Conservation (phyloP, 1,284 basidiomycete species). For the Ceraceosorus bombacis region DNA sequence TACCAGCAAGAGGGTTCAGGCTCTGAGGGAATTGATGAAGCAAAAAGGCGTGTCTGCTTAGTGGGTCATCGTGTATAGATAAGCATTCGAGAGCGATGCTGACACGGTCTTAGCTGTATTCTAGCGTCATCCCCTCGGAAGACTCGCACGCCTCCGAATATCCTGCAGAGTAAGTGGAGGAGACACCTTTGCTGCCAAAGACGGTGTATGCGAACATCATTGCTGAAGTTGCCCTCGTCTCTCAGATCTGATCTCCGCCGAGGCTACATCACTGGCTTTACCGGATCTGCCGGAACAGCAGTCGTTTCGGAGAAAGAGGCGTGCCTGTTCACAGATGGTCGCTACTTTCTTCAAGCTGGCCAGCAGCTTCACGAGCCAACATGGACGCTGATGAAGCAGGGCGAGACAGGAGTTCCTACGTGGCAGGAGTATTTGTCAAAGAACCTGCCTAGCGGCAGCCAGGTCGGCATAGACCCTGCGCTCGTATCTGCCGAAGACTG, state of each 20-base stretch:
- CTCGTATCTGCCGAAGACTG: constrained; percentile 46
- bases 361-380: constrained; percentile 74
- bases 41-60: constrained; percentile 36
- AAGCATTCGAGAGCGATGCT: no score
- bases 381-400: constrained; percentile 89
- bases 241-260: constrained; percentile 62
- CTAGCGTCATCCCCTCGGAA: constrained; percentile 45
- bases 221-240: not conserved
- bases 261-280: constrained; percentile 74
- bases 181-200: not conserved
- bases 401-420: constrained; percentile 65
- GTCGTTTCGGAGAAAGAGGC: constrained; percentile 58
- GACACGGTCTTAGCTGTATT: not conserved
- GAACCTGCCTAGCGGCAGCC: constrained; percentile 21
- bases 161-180: constrained; percentile 23
- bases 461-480: constrained; percentile 42
- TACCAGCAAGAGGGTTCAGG: constrained; percentile 32
- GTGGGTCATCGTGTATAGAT: not conserved
- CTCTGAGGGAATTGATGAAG: constrained; percentile 33
- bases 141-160: constrained; percentile 80
- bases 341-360: constrained; percentile 86
- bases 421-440: constrained; percentile 56
- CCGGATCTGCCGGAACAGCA: constrained; percentile 77
- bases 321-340: constrained; percentile 79
- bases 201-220: not conserved